phyloP scores from a whole-genome alignment of 805 yeast species.

The Limtongia smithiae region DNA sequence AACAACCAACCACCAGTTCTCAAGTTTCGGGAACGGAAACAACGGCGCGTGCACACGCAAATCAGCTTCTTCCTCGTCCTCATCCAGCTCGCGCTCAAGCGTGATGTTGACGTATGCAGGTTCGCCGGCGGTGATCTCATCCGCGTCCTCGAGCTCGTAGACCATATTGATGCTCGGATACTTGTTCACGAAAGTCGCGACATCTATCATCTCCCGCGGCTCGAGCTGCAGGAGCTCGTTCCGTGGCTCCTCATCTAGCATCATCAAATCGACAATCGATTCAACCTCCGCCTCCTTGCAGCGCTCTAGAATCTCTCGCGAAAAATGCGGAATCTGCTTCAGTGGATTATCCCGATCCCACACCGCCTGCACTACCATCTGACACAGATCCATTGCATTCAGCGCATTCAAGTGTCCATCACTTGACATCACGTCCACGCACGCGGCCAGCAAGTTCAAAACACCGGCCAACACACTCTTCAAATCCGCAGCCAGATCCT shows the following conservation, averaged over 20 bases:
- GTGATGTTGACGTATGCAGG: conserved; percentile 43
- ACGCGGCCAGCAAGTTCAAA: conserved; percentile 55
- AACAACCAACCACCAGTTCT: conserved; percentile 78
- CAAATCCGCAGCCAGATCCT: conserved; percentile 60
- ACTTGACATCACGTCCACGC: conserved; percentile 71
- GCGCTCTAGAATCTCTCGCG: conserved; percentile 47
- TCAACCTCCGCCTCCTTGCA: conserved; percentile 54
- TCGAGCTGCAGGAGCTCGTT: conserved; percentile 56
- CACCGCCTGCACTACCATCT: conserved; percentile 80
- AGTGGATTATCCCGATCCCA: conserved; percentile 80
- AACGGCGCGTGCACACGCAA: conserved; percentile 54
- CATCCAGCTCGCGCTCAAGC: conserved; percentile 53
- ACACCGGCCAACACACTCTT: conserved; percentile 48
- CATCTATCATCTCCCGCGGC: conserved; percentile 50
- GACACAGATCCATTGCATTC: conserved; percentile 80
- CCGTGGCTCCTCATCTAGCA: conserved; percentile 63
- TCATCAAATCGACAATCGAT: conserved; percentile 75
- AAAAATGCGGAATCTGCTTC: conserved; percentile 74
- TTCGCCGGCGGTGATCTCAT: conserved; percentile 47
- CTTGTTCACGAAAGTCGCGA: conserved; percentile 84
- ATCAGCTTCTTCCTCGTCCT: conserved; percentile 60
- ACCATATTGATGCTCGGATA: conserved; percentile 79
- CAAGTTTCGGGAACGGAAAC: conserved; percentile 59
- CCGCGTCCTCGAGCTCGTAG: conserved; percentile 47
- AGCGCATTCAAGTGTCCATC: conserved; percentile 78